A percentile compares a stretch with the other conserved stretches of the same genome.
Evolutionary conservation across 2,329 filamentous ascomycete genomes (phyloP).

Genomic region (Gliomastix tumulicola): DNA sequence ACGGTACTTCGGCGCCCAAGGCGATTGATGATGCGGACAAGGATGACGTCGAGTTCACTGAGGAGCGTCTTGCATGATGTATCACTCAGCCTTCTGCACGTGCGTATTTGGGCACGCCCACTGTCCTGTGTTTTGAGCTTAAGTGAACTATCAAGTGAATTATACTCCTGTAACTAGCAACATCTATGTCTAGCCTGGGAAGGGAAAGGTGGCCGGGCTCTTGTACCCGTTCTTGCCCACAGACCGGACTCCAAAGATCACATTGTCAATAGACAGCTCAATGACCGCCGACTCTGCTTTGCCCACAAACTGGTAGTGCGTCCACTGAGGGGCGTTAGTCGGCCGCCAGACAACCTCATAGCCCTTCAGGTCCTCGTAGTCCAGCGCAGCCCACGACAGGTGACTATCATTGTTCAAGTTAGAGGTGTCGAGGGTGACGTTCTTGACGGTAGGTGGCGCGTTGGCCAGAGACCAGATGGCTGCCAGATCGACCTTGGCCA

Average conservation of each 20-base stretch:
- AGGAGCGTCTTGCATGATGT: too few relatives aligned
- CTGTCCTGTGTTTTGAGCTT: too few relatives aligned
- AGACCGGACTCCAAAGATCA: conserved; percentile 47
- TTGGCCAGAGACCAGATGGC: conserved; percentile 46
- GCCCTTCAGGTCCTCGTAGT: conserved; percentile 21
- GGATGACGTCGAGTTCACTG: too few relatives aligned
- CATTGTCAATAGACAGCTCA: conserved; percentile 48
- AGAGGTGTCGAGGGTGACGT: conserved; percentile 40
- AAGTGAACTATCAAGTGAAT: too few relatives aligned
- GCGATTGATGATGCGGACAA: too few relatives aligned
- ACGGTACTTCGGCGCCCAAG: too few relatives aligned
- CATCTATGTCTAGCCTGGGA: too few relatives aligned
- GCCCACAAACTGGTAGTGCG: conserved; percentile 39
- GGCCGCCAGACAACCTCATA: conserved; percentile 52
- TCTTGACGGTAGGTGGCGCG: conserved; percentile 39
- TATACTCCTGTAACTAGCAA: too few relatives aligned
- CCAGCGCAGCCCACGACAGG: conserved; percentile 40
- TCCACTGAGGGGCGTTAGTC: conserved; percentile 42
- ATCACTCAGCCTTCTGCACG: too few relatives aligned
- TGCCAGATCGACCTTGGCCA: conserved; percentile 46
- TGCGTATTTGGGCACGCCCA: too few relatives aligned
- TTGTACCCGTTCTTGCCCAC: conserved; percentile 42
- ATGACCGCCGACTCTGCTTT: conserved; percentile 35
- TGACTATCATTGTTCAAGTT: conserved; percentile 39
- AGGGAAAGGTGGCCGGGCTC: conserved; percentile 35